Evolutionary conservation across 31 red algal species (phyloP).

Genomic region (Asparagopsis taxiformis): DNA sequence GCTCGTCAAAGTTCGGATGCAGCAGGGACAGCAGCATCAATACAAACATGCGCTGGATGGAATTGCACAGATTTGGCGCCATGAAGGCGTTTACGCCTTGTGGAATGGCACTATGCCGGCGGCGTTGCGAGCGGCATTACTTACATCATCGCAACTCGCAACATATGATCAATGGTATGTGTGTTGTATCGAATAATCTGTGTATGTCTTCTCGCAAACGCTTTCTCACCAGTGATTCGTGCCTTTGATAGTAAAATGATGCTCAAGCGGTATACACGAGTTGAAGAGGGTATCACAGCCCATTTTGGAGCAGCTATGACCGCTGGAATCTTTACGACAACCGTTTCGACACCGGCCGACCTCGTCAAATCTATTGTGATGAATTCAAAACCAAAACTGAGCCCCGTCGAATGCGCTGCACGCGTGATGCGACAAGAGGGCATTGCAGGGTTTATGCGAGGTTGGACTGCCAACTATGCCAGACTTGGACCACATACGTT

Average conservation of each 20-base stretch:
- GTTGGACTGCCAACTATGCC: slow-evolving; percentile 88
- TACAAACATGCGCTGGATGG: slow-evolving; percentile 66
- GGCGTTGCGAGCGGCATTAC: slow-evolving; percentile 59
- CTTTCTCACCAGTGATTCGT: too few relatives aligned
- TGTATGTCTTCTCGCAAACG: too few relatives aligned
- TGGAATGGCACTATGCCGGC: slow-evolving; percentile 78
- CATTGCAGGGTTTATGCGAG: slow-evolving; percentile 58
- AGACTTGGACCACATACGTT: slow-evolving; percentile 92
- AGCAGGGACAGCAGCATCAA: slow-evolving; percentile 42
- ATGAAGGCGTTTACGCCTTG: slow-evolving; percentile 62
- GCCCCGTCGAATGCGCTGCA: slow-evolving; percentile 10
- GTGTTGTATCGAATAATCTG: too few relatives aligned
- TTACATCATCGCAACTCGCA: slow-evolving; percentile 77
- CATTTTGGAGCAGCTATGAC: slow-evolving; percentile 75
- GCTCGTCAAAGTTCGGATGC: slow-evolving; percentile 93
- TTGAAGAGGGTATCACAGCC: slow-evolving; percentile 43
- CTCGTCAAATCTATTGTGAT: slow-evolving; percentile 89
- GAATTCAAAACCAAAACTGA: slow-evolving; percentile 40
- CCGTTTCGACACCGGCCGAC: slow-evolving; percentile 86
- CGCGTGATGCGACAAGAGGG: slow-evolving; percentile 56
- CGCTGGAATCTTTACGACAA: slow-evolving; percentile 78
- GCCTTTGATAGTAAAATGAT: slow-evolving; percentile 25
- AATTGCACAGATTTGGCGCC: slow-evolving; percentile 38
- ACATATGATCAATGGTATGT: slow-evolving; percentile 75
- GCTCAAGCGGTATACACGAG: slow-evolving; percentile 39